Conservation (phyloP, 2,329 filamentous ascomycete species). For the Sporothrix mexicana region DNA sequence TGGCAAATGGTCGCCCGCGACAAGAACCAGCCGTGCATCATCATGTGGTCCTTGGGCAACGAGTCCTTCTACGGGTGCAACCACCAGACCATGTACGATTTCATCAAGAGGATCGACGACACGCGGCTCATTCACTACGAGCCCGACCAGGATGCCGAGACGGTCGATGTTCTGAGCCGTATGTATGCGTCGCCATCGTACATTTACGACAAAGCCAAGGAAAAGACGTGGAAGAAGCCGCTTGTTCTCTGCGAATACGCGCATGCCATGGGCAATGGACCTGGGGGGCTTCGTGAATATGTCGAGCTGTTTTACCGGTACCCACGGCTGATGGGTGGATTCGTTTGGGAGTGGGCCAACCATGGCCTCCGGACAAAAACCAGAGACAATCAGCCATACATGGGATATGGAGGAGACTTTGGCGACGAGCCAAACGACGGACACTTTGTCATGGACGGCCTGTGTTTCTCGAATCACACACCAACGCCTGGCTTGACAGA, state of each 20-base stretch:
- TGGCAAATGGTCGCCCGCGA: constrained; percentile 66
- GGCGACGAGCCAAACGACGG: constrained; percentile 62
- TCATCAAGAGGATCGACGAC: constrained; percentile 60
- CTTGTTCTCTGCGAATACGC: constrained; percentile 58
- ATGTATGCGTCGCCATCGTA: constrained; percentile 63
- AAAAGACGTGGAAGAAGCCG: constrained; percentile 53
- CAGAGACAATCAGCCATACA: constrained; percentile 52
- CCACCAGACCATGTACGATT: constrained; percentile 66
- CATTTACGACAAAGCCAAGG: constrained; percentile 47
- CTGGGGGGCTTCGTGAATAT: constrained; percentile 69
- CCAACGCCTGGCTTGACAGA: constrained; percentile 59
- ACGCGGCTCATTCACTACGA: constrained; percentile 67
- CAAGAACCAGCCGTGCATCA: constrained; percentile 68
- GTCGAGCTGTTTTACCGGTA: constrained; percentile 65
- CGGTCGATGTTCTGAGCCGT: constrained; percentile 64
- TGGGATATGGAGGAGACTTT: constrained; percentile 63
- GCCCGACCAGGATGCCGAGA: constrained; percentile 60
- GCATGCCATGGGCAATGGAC: constrained; percentile 71
- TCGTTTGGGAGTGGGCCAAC: constrained; percentile 66
- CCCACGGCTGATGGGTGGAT: constrained; percentile 64
- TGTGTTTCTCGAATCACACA: constrained; percentile 55
- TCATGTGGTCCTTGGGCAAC: constrained; percentile 72
- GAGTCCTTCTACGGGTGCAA: constrained; percentile 71
- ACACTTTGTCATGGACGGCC: constrained; percentile 60
- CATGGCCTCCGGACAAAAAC: constrained; percentile 55